These are phyloP conservation scores for Pseudodiploospora longispora DNA, from an alignment of 2,329 filamentous ascomycete species.

Conservation along the genomic window DNA sequence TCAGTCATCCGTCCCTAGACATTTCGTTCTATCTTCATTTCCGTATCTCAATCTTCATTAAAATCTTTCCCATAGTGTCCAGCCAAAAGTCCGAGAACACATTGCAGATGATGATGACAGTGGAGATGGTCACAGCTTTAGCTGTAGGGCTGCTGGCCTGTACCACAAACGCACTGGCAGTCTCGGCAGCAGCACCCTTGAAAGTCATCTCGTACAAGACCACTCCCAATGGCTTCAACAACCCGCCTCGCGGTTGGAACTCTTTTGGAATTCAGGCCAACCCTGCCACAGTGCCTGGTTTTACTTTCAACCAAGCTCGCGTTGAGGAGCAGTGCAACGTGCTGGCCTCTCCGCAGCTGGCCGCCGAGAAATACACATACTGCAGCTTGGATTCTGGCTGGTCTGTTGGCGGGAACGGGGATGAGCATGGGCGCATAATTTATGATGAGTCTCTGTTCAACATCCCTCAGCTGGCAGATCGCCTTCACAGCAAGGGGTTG, in stretches of 20 bases:
- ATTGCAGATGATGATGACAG: too few relatives aligned
- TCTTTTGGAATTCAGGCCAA: conserved; percentile 13
- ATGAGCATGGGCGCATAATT: conserved; percentile 12
- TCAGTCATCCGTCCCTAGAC: too few relatives aligned
- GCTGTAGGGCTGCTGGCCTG: too few relatives aligned
- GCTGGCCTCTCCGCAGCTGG: conserved; percentile 4
- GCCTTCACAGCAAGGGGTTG: conserved; percentile 12
- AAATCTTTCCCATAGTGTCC: too few relatives aligned
- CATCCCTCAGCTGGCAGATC: conserved; percentile 11
- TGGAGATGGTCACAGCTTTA: too few relatives aligned
- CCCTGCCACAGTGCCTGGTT: conserved; percentile 4
- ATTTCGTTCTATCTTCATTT: too few relatives aligned
- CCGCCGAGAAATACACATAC: conserved; percentile 8
- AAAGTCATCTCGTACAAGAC: conserved; percentile 11
- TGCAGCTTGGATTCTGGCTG: conserved; percentile 15
- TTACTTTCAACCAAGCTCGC: conserved; percentile 11
- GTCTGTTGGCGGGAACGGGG: conserved; percentile 13
- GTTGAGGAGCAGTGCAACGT: conserved; percentile 12
- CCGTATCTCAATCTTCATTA: too few relatives aligned
- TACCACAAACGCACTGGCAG: too few relatives aligned
- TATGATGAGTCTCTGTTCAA: conserved; percentile 11
- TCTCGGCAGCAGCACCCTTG: background rate
- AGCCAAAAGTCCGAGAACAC: too few relatives aligned
- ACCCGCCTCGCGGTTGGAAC: conserved; percentile 13
- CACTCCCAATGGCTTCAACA: conserved; percentile 10